Base-by-base conservation (phyloP, 148 eudicot species). In the Hydrangea macrophylla region DNA sequence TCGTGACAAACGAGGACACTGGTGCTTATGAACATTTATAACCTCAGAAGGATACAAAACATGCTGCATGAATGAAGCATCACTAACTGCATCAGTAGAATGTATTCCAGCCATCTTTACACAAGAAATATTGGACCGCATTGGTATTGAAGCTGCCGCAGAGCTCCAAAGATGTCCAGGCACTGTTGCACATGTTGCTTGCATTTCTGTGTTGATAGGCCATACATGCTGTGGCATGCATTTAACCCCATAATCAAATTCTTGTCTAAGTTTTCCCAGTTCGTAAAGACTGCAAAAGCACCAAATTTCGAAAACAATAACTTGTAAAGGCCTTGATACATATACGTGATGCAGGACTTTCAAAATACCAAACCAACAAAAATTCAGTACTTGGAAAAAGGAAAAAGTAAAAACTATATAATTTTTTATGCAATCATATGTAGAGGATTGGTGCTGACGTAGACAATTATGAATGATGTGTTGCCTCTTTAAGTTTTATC, bases 21-120 rank as follows among this genome's bases (percentile, higher is more conserved):
- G 45, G 8, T 36, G 25, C 60, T 36, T 18, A 31, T 30, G 53
- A 40, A 50, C 58, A 50, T 31, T 26, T 32, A 61, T 77, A 48
- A 15, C 60, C 28, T 2, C 27, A 24, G 31, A 75, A 76, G 98
- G 98, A 92, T 92, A 92, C 98, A 92, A 57, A 66, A 83, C 78
- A 81, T 60, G 77, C 58, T 78, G 77, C 36, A 45, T 62, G 27
- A 77, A 28, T 69, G 79, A 26, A 75, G 73, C 70, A 44, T 74
- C 74, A 66, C 57, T 70, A 48, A 67, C 78, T 59, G 65, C 55
- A 54, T 39, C 44, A 48, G 33, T 24, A 42, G 55, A 55, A 58
- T 65, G 70, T 70, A 76, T 79, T 71, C 80, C 77, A 17, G 70
- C 77, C 53, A 51, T 72, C 73, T 78, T 84, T 74, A 92, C 82